A percentile compares a stretch with the other conserved stretches of the same genome.
Conservation (phyloP, 805 yeast genomes). For the Kluyveromyces wickerhamii region DNA sequence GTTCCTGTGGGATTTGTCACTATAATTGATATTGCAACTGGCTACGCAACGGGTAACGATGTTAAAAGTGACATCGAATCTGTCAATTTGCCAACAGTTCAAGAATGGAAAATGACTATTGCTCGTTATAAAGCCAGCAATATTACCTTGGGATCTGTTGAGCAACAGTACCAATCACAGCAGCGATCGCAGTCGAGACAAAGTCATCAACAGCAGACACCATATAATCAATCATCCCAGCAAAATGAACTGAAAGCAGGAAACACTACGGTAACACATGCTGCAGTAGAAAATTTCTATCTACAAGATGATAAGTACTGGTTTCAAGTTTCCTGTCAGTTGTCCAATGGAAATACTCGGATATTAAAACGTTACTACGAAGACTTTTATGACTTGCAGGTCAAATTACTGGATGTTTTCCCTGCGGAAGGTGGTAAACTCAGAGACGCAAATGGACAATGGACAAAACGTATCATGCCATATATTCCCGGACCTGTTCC, state of each 20-base stretch:
- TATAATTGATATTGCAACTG: slow-evolving; percentile 66
- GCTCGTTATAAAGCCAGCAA: slow-evolving; percentile 90
- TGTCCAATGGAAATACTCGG: slow-evolving; percentile 61
- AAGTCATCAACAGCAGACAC: slow-evolving; percentile 13
- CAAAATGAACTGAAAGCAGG: slow-evolving; percentile 4
- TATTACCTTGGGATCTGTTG: slow-evolving; percentile 59
- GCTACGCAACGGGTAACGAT: slow-evolving; percentile 48
- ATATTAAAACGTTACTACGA: slow-evolving; percentile 84
- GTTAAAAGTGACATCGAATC: slow-evolving; percentile 50
- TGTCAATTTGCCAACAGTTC: slow-evolving; percentile 82
- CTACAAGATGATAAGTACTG: slow-evolving; percentile 83
- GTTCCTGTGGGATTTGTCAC: slow-evolving; percentile 90
- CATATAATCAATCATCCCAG: background rate
- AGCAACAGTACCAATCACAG: slow-evolving; percentile 25
- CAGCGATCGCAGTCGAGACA: slow-evolving; percentile 9
- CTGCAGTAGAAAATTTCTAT: slow-evolving; percentile 71
- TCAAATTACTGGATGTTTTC: slow-evolving; percentile 68
- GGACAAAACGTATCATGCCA: slow-evolving; percentile 74
- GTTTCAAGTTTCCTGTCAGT: slow-evolving; percentile 63
- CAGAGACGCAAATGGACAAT: slow-evolving; percentile 41
- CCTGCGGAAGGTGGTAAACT: slow-evolving; percentile 86
- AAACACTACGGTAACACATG: slow-evolving; percentile 29
- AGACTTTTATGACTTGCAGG: slow-evolving; percentile 93
- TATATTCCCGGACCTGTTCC: slow-evolving; percentile 95
- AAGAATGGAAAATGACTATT: slow-evolving; percentile 87